A percentile compares a stretch with the other conserved stretches of the same genome.
Conservation (phyloP, 2,329 filamentous ascomycete genomes). For the Nemania serpens region DNA sequence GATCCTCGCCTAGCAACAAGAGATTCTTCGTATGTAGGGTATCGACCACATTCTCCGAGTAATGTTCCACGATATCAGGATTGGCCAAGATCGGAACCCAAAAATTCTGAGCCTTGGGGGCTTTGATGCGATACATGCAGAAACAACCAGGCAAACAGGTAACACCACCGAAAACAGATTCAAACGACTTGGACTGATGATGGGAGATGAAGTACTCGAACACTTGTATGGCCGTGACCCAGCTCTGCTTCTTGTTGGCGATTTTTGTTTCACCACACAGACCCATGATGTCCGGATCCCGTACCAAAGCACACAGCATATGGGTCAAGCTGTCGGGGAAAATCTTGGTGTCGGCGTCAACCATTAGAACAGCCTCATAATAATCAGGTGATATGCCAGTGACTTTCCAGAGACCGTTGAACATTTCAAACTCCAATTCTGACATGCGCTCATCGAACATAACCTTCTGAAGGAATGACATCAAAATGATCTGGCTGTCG, state of each 20-base stretch:
- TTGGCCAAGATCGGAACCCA: constrained; percentile 99
- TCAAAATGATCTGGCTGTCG: constrained; percentile 97
- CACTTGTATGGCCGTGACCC: constrained; percentile 98
- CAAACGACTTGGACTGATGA: constrained; percentile 94
- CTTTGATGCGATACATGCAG: constrained; percentile 99
- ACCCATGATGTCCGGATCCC: constrained; percentile 98
- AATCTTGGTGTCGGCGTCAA: constrained; percentile 98
- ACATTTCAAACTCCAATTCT: constrained; percentile 98
- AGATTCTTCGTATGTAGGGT: constrained; percentile 98
- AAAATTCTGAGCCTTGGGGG: constrained; percentile 98
- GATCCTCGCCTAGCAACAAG: constrained; percentile 91
- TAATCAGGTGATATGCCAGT: constrained; percentile 98
- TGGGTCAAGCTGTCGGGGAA: constrained; percentile 98
- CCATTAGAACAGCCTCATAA: constrained; percentile 98
- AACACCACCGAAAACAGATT: constrained; percentile 98
- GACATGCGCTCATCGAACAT: constrained; percentile 99
- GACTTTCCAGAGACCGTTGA: constrained; percentile 98
- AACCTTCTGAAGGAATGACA: constrained; percentile 99
- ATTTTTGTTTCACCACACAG: constrained; percentile 99
- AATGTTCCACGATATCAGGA: constrained; percentile 97
- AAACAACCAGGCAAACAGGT: constrained; percentile 98
- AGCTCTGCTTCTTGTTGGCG: constrained; percentile 92
- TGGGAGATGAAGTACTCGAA: constrained; percentile 99
- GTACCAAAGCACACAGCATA: constrained; percentile 99
- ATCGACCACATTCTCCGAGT: constrained; percentile 98